phyloP scores from a whole-genome alignment of 179 eudicot genomes.

The Amaranthus tricolor region DNA sequence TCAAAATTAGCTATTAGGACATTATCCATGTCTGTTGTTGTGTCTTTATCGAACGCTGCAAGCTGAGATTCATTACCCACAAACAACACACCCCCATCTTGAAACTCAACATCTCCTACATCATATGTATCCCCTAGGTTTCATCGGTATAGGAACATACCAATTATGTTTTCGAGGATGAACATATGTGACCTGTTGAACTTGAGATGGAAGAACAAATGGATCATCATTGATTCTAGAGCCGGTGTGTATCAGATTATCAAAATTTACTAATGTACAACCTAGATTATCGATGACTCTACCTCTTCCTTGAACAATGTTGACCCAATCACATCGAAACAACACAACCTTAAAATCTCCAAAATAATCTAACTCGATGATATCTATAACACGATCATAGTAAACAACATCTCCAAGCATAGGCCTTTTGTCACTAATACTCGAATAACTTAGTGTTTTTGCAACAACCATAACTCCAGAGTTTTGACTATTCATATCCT shows the following conservation, averaged over 20 bases:
- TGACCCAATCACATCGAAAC: slow-evolving; percentile 10
- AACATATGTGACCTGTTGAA: slow-evolving; percentile 4
- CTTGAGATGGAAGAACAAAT: slow-evolving; percentile 16
- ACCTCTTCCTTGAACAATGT: not conserved
- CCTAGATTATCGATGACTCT: not conserved
- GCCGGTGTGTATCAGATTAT: slow-evolving; percentile 6
- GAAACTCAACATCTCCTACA: not conserved
- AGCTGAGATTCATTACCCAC: not conserved
- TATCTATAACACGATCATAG: not conserved
- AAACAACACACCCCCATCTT: not conserved
- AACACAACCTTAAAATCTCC: not conserved
- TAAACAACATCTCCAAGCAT: not conserved
- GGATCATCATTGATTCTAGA: slow-evolving; percentile 7
- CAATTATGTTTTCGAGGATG: not conserved
- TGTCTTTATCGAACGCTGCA: not conserved
- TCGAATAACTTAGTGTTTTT: slow-evolving; percentile 11
- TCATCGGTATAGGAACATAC: slow-evolving; percentile 2
- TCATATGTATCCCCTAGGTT: slow-evolving; percentile 8
- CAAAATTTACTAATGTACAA: slow-evolving; percentile 6
- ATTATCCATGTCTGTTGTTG: not conserved
- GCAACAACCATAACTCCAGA: slow-evolving; percentile 14
- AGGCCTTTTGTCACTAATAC: slow-evolving; percentile 11
- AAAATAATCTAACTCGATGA: not conserved
- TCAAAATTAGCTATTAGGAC: not conserved
- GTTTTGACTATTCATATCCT: slow-evolving; percentile 4